Conservation (phyloP, 352 stramenopile genomes). For the Phytophthora fragariaefolia region DNA sequence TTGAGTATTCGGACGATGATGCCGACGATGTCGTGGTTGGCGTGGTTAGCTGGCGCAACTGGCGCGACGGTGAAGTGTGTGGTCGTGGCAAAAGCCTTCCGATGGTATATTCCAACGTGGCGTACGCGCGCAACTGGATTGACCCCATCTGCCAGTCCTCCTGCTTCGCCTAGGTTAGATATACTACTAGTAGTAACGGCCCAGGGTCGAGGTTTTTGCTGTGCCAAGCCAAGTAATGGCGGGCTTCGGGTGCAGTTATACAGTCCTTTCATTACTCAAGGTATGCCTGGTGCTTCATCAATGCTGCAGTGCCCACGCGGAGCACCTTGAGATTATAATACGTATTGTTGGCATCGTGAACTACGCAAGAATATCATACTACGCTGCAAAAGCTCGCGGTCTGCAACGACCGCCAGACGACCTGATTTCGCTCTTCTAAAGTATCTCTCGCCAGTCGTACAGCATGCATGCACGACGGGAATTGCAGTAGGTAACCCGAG, state of each 20-base stretch:
- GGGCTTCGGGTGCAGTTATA: constrained; percentile 9
- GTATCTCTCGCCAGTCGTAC: constrained; percentile 6
- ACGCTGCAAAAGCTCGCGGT: constrained; percentile 28
- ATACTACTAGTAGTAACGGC: too few relatives aligned
- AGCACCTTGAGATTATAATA: constrained; percentile 25
- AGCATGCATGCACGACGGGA: constrained; percentile 2
- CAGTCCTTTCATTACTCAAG: constrained; percentile 4
- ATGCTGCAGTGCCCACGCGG: background rate
- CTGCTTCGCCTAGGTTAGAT: constrained; percentile 31
- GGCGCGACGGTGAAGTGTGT: constrained; percentile 53
- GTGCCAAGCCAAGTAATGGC: too few relatives aligned
- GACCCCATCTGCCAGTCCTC: constrained; percentile 34
- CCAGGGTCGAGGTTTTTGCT: background rate
- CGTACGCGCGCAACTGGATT: constrained; percentile 54
- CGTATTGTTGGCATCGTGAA: constrained; percentile 6
- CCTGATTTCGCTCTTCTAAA: constrained; percentile 19
- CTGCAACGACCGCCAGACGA: constrained; percentile 22
- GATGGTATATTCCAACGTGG: constrained; percentile 63
- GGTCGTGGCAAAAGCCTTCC: constrained; percentile 50
- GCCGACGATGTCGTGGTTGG: constrained; percentile 50
- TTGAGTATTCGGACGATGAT: constrained; percentile 35
- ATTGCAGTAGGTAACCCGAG: background rate
- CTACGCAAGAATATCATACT: constrained; percentile 30
- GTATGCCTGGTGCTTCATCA: background rate
- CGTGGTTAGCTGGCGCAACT: constrained; percentile 64